These are phyloP conservation scores for Millerozyma miso DNA, from an alignment of 805 yeast genomes.

Conservation along the genomic window DNA sequence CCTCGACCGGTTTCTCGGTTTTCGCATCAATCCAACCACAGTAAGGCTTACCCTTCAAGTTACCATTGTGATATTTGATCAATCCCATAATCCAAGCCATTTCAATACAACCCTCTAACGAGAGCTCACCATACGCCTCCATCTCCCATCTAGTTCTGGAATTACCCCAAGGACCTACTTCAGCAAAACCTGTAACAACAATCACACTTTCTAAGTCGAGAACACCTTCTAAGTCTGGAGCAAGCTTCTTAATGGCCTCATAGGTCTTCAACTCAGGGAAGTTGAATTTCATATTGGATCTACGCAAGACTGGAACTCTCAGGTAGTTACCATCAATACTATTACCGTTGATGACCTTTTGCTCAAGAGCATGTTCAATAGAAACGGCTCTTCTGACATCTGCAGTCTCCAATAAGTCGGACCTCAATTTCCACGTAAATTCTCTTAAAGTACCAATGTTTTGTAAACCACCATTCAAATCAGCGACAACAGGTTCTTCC, in stretches of 20 bases:
- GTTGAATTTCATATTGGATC: slow-evolving; percentile 89
- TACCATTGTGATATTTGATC: slow-evolving; percentile 92
- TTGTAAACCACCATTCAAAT: slow-evolving; percentile 98
- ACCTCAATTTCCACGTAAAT: slow-evolving; percentile 74
- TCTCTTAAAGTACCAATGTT: slow-evolving; percentile 88
- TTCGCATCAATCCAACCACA: slow-evolving; percentile 98
- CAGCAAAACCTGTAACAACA: slow-evolving; percentile 97
- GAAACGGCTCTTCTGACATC: slow-evolving; percentile 95
- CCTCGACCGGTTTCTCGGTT: slow-evolving; percentile 89
- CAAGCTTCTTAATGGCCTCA: slow-evolving; percentile 60
- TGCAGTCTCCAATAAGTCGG: slow-evolving; percentile 71
- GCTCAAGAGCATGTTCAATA: slow-evolving; percentile 87
- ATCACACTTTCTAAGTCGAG: slow-evolving; percentile 87
- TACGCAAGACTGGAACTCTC: slow-evolving; percentile 77
- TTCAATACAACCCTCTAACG: slow-evolving; percentile 96
- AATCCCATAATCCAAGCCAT: slow-evolving; percentile 99
- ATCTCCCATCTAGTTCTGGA: slow-evolving; percentile 99
- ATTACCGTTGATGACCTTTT: slow-evolving; percentile 79
- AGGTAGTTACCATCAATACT: slow-evolving; percentile 82
- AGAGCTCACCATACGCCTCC: slow-evolving; percentile 93
- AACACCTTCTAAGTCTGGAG: slow-evolving; percentile 83
- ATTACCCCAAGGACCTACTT: slow-evolving; percentile 99
- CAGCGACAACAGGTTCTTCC: slow-evolving; percentile 94
- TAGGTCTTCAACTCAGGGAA: slow-evolving; percentile 87
- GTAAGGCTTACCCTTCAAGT: slow-evolving; percentile 83